Conservation (phyloP, 1,139 yeast species). For the Wickerhamomyces sp. region DNA sequence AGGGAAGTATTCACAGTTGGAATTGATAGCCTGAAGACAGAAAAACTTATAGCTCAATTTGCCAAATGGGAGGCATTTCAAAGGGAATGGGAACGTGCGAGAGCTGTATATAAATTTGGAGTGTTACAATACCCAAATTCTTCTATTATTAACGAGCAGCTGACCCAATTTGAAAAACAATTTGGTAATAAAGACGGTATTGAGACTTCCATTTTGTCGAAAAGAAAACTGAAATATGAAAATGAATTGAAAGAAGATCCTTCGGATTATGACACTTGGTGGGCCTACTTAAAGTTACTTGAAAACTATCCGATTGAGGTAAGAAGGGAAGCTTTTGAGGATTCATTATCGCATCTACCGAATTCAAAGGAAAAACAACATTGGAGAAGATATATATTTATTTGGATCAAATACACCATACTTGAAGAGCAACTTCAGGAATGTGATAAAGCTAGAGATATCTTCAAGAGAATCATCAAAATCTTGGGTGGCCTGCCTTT, state of each 20-base stretch:
- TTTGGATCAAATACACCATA: constrained; percentile 67
- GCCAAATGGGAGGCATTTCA: constrained; percentile 69
- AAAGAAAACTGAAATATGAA: constrained; percentile 56
- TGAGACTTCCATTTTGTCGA: constrained; percentile 45
- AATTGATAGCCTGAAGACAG: constrained; percentile 48
- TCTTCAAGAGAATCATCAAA: constrained; percentile 48
- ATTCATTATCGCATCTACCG: constrained; percentile 40
- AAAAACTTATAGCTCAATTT: constrained; percentile 47
- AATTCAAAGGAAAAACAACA: constrained; percentile 28
- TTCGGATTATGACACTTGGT: constrained; percentile 74
- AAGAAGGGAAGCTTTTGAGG: constrained; percentile 36
- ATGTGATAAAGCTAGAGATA: constrained; percentile 40
- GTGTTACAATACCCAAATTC: constrained; percentile 44
- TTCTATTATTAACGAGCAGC: constrained; percentile 39
- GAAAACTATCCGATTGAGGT: constrained; percentile 27
- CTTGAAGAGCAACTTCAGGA: constrained; percentile 56
- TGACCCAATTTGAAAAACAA: constrained; percentile 60
- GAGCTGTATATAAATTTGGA: constrained; percentile 55
- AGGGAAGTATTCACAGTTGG: constrained; percentile 68
- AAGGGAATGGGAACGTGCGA: constrained; percentile 61
- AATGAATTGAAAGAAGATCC: constrained; percentile 43
- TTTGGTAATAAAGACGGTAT: constrained; percentile 54
- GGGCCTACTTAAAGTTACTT: constrained; percentile 57
- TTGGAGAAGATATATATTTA: constrained; percentile 67
- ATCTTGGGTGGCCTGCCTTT: constrained; percentile 54